Evolutionary conservation across 73 alveolate species (phyloP).

Genomic region (Paramecium biaurelia): DNA sequence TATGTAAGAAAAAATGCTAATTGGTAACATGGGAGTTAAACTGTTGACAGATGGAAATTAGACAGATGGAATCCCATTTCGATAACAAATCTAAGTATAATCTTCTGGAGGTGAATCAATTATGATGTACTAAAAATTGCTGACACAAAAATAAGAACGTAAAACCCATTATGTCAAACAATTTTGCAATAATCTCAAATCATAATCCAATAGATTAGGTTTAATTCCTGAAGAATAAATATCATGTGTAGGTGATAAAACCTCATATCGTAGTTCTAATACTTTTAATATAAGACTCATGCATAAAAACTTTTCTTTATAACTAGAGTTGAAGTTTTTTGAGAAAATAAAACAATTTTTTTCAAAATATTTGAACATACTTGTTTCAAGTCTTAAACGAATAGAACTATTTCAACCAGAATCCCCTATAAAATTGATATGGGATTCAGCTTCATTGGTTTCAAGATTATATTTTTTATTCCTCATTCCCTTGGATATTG

Average conservation of each 20-base stretch:
- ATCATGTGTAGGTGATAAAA: neutral
- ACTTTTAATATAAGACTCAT: neutral
- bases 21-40: neutral
- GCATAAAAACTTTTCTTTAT: neutral
- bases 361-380: neutral
- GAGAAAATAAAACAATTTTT: neutral
- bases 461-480: constrained; percentile 9
- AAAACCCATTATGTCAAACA: neutral
- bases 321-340: neutral
- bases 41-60: neutral
- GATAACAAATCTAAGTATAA: neutral
- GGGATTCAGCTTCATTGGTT: constrained; percentile 1
- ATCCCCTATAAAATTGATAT: neutral
- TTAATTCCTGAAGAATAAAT: neutral
- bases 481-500: constrained; percentile 23
- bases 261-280: neutral
- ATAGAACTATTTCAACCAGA: neutral
- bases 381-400: neutral
- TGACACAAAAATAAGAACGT: neutral
- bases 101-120: neutral
- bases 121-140: neutral
- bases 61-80: neutral
- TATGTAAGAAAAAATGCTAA: neutral
- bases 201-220: neutral
- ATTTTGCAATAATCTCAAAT: neutral